phyloP scores from a whole-genome alignment of 495 filamentous ascomycete species.

The Bryoglossum gracile region DNA sequence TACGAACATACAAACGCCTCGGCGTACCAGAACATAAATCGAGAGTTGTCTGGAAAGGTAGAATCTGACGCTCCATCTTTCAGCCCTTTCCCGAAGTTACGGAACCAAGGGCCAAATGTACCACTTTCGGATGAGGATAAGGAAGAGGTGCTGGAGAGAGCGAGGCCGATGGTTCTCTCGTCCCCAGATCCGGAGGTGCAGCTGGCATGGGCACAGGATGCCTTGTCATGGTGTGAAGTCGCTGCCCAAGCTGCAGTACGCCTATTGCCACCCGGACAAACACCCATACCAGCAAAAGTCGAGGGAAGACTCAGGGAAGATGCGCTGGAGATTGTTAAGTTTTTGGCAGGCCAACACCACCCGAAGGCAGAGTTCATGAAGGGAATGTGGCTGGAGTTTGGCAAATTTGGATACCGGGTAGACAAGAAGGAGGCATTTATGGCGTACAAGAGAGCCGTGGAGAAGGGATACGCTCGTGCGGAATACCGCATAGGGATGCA shows the following conservation, averaged over 20 bases:
- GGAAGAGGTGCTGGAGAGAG: slow-evolving; percentile 76
- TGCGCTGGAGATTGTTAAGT: slow-evolving; percentile 83
- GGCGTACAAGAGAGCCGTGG: slow-evolving; percentile 76
- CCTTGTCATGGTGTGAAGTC: slow-evolving; percentile 81
- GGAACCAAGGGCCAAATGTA: slow-evolving; percentile 76
- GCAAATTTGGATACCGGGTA: slow-evolving; percentile 79
- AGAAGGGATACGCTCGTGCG: slow-evolving; percentile 85
- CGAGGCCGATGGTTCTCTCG: slow-evolving; percentile 74
- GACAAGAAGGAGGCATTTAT: slow-evolving; percentile 93
- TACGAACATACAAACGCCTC: slow-evolving; percentile 32
- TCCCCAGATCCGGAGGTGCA: slow-evolving; percentile 97
- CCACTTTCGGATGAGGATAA: slow-evolving; percentile 93
- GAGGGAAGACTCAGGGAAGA: slow-evolving; percentile 84
- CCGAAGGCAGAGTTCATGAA: slow-evolving; percentile 92
- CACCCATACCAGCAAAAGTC: slow-evolving; percentile 73
- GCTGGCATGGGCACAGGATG: slow-evolving; percentile 91
- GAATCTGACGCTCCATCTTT: slow-evolving; percentile 64
- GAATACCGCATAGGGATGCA: slow-evolving; percentile 99
- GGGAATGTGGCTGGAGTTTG: slow-evolving; percentile 97
- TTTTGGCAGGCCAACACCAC: slow-evolving; percentile 84
- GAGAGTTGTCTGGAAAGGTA: slow-evolving; percentile 20
- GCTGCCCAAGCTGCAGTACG: slow-evolving; percentile 47
- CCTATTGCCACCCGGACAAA: slow-evolving; percentile 36
- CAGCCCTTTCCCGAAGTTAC: slow-evolving; percentile 84
- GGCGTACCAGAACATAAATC: slow-evolving; percentile 35